A percentile compares a stretch with the other conserved stretches of the same genome.
phyloP scores from a whole-genome alignment of 495 filamentous ascomycete species.

The Trichoderma asperelloides region DNA sequence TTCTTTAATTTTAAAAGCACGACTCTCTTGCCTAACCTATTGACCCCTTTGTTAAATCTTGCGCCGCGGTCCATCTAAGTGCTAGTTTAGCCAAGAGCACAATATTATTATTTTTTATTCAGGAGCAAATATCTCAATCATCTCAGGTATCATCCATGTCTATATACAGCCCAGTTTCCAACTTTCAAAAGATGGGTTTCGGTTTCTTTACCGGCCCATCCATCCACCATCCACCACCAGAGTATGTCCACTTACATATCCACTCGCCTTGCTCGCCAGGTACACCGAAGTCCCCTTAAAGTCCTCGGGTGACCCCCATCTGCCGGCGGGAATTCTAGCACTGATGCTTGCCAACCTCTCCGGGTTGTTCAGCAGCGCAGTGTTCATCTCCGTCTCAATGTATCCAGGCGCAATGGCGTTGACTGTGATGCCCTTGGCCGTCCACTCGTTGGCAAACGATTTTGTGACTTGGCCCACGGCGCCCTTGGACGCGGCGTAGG shows the following conservation, averaged over 20 bases:
- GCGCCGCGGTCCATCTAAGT: no score
- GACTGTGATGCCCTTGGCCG: constrained; percentile 64
- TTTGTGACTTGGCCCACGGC: constrained; percentile 84
- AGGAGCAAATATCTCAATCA: no score
- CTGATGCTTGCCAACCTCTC: constrained; percentile 63
- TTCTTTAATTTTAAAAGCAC: not conserved
- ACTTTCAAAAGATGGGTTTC: no score
- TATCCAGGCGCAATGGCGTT: constrained; percentile 77
- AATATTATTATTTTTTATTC: no score
- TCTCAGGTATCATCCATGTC: not conserved
- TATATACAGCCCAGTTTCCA: not conserved
- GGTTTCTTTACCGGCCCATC: constrained; percentile 73
- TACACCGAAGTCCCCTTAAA: constrained; percentile 80
- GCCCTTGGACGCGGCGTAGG: constrained; percentile 84
- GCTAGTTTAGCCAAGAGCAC: no score
- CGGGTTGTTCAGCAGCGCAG: constrained; percentile 64
- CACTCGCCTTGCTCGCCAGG: constrained; percentile 64
- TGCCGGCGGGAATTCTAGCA: constrained; percentile 72
- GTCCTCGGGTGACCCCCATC: constrained; percentile 84
- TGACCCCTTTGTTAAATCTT: no score
- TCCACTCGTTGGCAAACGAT: constrained; percentile 81
- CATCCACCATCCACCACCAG: constrained; percentile 85
- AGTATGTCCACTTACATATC: constrained; percentile 74
- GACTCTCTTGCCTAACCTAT: not conserved
- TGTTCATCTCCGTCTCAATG: constrained; percentile 89